These are phyloP conservation scores for Tetracentron sinense DNA, from an alignment of 164 flowering plant genomes.

Conservation along the genomic window DNA sequence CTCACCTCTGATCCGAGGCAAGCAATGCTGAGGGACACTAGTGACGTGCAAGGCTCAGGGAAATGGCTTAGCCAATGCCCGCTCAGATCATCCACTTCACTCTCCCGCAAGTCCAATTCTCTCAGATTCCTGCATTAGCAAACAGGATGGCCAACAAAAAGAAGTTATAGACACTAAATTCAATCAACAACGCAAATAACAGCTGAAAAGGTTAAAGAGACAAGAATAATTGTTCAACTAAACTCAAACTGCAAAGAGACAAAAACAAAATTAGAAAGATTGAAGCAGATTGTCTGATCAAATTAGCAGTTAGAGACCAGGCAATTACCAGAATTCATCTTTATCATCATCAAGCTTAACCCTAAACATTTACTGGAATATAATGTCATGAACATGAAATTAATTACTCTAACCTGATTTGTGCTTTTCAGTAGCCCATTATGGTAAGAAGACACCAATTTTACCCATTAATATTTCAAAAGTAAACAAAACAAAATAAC, in stretches of 20 bases:
- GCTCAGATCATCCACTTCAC: constrained; percentile 78
- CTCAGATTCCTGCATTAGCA: constrained; percentile 55
- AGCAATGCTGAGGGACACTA: constrained; percentile 72
- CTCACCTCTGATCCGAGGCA: constrained; percentile 71
- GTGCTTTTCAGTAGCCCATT: background rate
- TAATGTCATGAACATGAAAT: background rate
- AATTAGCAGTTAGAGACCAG: no score
- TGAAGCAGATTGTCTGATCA: no score
- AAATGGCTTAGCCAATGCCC: constrained; percentile 86
- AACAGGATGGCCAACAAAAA: background rate
- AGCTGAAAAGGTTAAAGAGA: no score
- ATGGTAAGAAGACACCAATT: background rate
- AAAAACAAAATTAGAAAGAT: no score
- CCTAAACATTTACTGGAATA: background rate
- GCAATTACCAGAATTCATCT: no score
- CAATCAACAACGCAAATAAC: no score
- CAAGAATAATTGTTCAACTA: no score
- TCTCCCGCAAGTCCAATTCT: constrained; percentile 75
- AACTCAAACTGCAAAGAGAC: no score
- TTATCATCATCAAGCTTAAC: background rate
- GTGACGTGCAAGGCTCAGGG: constrained; percentile 70
- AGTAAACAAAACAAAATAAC: no score
- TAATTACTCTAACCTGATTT: no score
- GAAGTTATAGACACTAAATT: background rate
- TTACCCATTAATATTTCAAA: background rate